Evolutionary conservation across 768 basidiomycete species (phyloP), one percentile per base, ranked within the genome.

Genomic region (Postia placenta): DNA sequence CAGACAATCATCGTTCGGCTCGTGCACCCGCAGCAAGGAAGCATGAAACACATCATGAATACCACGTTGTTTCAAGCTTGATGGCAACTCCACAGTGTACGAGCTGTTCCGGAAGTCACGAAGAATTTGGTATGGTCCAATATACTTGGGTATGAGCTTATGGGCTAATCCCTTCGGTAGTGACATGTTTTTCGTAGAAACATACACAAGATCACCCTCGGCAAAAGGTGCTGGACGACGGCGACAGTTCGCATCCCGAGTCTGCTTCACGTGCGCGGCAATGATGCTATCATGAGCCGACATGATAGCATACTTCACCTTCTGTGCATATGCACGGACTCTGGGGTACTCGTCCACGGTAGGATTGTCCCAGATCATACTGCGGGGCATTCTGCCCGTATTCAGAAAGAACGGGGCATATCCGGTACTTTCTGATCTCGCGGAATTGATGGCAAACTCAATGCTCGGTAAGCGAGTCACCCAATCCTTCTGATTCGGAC

Each of bases 281-380:
- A 74, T 68, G 4, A 74, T 67, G 0, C 64, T 59, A 48, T 76
- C 64, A 48, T 74, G 71, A 0, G 72, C 70, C 0, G 50, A 39
- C 9, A 60, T 49, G 1, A 72, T 38, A 9, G 67, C 61, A 0
- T 49, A 26, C 12, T 60, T 37, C 0, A 65, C 60, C 12, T 54
- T 38, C 24, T 57, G 43, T 0, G 63, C 60, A 41, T 67, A 71
- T 0, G 22, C 35, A 2, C 52, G 26, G 0, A 69, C 54, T 2
- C 66, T 64, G 23, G 58, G 58, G 17, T 55, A 64, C 22, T 53
- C 51, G 0, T 47, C 24, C 1, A 25, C 15, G 0, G n/a, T 15
- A 5, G 47, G 36, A n/a, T 46, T 37, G 14, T 60, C 49, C 68
- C 67, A 69, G 11, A 56, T 53, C 66, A 58, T 53, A 63, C 58